Evolutionary conservation across 2,329 filamentous ascomycete species (phyloP).

Genomic region (Pseudogymnoascus sp.): DNA sequence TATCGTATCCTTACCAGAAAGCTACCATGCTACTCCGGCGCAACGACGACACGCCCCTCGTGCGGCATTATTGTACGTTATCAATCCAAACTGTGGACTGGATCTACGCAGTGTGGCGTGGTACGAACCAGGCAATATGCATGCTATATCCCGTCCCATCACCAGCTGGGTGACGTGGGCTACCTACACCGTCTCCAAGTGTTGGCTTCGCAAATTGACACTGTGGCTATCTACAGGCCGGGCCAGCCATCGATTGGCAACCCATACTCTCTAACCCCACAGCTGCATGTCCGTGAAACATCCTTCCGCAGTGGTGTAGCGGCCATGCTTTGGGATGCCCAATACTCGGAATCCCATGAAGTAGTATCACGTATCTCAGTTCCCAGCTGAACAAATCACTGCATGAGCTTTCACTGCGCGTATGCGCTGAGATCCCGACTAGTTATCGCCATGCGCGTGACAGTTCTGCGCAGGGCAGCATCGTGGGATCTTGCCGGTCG

Average conservation of each 20-base stretch:
- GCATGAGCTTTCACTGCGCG: neutral
- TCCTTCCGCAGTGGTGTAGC: neutral
- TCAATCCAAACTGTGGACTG: neutral
- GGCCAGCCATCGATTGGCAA: neutral
- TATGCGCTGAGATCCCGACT: neutral
- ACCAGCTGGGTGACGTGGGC: neutral
- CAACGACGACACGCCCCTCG: neutral
- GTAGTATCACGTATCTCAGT: neutral
- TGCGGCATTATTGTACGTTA: neutral
- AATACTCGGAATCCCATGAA: neutral
- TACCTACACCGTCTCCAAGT: neutral
- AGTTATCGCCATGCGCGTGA: neutral
- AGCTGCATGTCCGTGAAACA: neutral
- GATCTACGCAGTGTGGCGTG: neutral
- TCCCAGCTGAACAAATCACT: neutral
- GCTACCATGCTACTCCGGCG: neutral
- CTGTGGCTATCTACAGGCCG: neutral
- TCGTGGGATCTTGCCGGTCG: neutral
- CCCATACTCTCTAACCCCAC: neutral
- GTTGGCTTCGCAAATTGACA: neutral
- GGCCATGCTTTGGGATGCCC: neutral
- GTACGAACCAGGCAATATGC: neutral
- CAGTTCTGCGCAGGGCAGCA: neutral
- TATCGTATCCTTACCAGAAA: neutral
- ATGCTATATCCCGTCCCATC: neutral